A percentile compares a stretch with the other conserved stretches of the same genome.
phyloP scores from a whole-genome alignment of 2,329 filamentous ascomycete species.

The Akanthomyces lecanii region DNA sequence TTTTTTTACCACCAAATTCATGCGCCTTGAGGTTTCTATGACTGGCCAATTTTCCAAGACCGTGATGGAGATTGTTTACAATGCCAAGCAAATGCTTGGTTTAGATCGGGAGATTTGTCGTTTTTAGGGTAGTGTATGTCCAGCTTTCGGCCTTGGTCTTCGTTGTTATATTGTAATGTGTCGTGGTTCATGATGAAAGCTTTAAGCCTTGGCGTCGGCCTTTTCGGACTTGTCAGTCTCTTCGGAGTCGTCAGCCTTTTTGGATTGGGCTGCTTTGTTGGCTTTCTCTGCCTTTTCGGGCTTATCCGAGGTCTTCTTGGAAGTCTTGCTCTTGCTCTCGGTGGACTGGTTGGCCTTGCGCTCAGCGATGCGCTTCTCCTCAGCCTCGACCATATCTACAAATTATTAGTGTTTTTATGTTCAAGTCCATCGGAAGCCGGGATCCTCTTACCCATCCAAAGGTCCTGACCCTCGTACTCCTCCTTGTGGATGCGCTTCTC shows the following conservation, averaged over 20 bases:
- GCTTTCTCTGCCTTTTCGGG: background rate
- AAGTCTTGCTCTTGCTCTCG: background rate
- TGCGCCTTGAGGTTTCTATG: background rate
- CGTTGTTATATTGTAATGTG: background rate
- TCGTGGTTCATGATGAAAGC: background rate
- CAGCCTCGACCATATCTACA: slow-evolving; percentile 75
- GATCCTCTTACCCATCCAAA: slow-evolving; percentile 74
- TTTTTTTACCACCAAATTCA: background rate
- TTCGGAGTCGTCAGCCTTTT: background rate
- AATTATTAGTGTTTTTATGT: background rate
- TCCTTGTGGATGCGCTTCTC: slow-evolving; percentile 88
- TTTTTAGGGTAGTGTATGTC: background rate
- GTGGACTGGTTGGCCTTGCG: slow-evolving; percentile 28
- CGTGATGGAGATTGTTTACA: background rate
- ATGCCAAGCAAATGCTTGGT: background rate
- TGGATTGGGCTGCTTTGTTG: background rate
- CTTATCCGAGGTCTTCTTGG: background rate
- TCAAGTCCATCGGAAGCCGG: too few relatives aligned
- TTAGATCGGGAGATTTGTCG: slow-evolving; percentile 9
- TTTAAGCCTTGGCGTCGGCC: background rate
- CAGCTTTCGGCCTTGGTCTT: background rate
- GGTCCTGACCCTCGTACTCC: slow-evolving; percentile 80
- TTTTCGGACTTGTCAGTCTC: background rate
- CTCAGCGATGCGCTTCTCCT: slow-evolving; percentile 58
- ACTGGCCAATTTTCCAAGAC: background rate